These are phyloP conservation scores for Scheffersomyces spartinae DNA, from an alignment of 805 yeast genomes.

Conservation along the genomic window DNA sequence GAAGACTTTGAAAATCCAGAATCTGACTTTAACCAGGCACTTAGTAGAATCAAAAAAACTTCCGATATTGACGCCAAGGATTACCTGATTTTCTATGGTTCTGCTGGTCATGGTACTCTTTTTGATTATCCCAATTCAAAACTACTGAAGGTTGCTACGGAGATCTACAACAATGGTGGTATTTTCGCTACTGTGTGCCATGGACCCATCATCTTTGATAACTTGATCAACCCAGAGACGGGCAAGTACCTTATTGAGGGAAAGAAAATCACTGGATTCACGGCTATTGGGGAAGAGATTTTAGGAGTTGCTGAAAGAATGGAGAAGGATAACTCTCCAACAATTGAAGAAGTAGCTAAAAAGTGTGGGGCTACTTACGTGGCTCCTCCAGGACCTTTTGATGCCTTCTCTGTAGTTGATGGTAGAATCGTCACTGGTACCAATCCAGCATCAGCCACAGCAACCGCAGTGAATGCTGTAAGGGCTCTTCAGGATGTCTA, in stretches of 20 bases:
- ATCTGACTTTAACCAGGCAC: conserved; percentile 26
- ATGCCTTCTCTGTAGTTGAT: conserved; percentile 37
- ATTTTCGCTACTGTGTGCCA: conserved; percentile 58
- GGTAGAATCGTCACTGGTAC: conserved; percentile 55
- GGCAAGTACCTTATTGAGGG: conserved; percentile 39
- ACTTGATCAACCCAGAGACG: conserved; percentile 27
- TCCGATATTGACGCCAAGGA: conserved; percentile 36
- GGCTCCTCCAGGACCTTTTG: conserved; percentile 42
- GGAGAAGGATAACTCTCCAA: conserved; percentile 13
- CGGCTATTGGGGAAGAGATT: conserved; percentile 45
- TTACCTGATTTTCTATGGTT: conserved; percentile 44
- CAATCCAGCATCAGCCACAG: conserved; percentile 46
- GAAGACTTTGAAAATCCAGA: conserved; percentile 22
- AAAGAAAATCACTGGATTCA: conserved; percentile 49
- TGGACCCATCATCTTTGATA: conserved; percentile 51
- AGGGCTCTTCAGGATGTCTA: conserved; percentile 13
- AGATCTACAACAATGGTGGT: conserved; percentile 40
- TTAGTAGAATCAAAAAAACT: conserved; percentile 34
- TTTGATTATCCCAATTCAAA: conserved; percentile 41
- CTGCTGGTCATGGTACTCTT: conserved; percentile 57
- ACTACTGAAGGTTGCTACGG: conserved; percentile 33
- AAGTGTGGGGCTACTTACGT: conserved; percentile 32
- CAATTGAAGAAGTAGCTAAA: conserved; percentile 27
- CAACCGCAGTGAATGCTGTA: conserved; percentile 34
- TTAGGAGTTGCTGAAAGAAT: conserved; percentile 11